phyloP scores from a whole-genome alignment of 2,329 filamentous ascomycete species.

The Biscogniauxia mediterranea region DNA sequence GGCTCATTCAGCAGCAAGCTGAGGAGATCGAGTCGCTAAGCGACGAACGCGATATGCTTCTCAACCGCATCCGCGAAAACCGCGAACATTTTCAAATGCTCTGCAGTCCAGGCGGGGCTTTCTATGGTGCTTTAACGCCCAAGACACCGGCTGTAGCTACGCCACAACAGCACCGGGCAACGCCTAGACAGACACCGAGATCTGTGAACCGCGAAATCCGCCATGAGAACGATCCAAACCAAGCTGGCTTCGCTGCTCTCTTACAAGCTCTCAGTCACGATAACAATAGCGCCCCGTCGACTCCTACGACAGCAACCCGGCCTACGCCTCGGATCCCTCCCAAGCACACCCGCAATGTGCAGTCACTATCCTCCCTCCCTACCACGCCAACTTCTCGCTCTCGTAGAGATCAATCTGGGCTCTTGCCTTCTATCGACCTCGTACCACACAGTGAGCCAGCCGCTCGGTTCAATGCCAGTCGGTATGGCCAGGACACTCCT shows the following conservation, averaged over 20 bases:
- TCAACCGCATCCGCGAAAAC: conserved; percentile 85
- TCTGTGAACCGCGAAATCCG: conserved; percentile 36
- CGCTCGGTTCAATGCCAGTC: conserved; percentile 41
- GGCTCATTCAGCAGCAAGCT: conserved; percentile 74
- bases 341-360: conserved; percentile 71
- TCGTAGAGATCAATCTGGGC: conserved; percentile 46
- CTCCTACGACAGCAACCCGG: conserved; percentile 53
- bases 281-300: conserved; percentile 71
- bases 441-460: conserved; percentile 59
- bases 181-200: conserved; percentile 51
- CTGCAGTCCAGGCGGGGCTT: conserved; percentile 70
- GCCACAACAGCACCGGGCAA: conserved; percentile 46
- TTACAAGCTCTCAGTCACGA: conserved; percentile 79
- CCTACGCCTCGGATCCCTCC: conserved; percentile 48
- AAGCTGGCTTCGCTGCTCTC: conserved; percentile 72
- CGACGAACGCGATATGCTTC: conserved; percentile 74
- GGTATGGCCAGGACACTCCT: conserved; percentile 47
- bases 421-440: conserved; percentile 62
- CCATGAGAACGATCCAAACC: conserved; percentile 50
- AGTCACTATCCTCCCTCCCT: conserved; percentile 82
- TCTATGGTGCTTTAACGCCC: conserved; percentile 62
- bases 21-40: conserved; percentile 67
- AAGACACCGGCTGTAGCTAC: conserved; percentile 45
- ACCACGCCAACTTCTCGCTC: conserved; percentile 65
- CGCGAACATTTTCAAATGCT: conserved; percentile 81